These are phyloP conservation scores for Amesomyces nigricolor DNA, from an alignment of 2,329 filamentous ascomycete species.

Conservation along the genomic window DNA sequence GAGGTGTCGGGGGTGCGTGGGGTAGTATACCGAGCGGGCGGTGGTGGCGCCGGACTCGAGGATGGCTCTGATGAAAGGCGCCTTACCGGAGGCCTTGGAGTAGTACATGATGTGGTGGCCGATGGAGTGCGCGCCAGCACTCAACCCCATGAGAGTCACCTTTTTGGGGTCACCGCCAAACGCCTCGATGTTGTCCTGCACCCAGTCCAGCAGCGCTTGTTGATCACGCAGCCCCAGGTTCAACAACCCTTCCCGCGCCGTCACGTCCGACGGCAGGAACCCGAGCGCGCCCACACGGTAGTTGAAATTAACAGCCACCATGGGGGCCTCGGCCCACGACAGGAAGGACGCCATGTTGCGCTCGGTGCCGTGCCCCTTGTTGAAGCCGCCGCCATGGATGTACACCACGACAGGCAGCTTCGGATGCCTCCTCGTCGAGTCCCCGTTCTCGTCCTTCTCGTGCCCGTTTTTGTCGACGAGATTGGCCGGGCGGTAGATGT, in stretches of 20 bases:
- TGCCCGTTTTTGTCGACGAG: constrained; percentile 27
- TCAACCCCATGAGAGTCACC: constrained; percentile 57
- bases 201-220: constrained; percentile 53
- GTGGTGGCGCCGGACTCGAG: constrained; percentile 54
- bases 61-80: constrained; percentile 48
- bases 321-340: constrained; percentile 45
- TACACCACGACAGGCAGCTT: constrained; percentile 51
- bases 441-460: constrained; percentile 7
- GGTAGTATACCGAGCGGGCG: constrained; percentile 47
- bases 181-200: constrained; percentile 50
- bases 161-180: constrained; percentile 56
- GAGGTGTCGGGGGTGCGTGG: constrained; percentile 52
- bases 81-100: constrained; percentile 33
- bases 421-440: neutral
- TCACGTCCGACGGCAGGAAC: constrained; percentile 55
- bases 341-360: constrained; percentile 59
- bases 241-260: constrained; percentile 48
- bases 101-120: constrained; percentile 61
- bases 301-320: constrained; percentile 56
- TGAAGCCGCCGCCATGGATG: constrained; percentile 59
- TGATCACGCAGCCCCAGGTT: constrained; percentile 64
- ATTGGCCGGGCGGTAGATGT: constrained; percentile 41
- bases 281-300: constrained; percentile 64
- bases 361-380: constrained; percentile 47
- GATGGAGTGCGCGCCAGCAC: constrained; percentile 60